Evolutionary conservation across 2,329 filamentous ascomycete genomes (phyloP).

Genomic region (Fusarium sp.): DNA sequence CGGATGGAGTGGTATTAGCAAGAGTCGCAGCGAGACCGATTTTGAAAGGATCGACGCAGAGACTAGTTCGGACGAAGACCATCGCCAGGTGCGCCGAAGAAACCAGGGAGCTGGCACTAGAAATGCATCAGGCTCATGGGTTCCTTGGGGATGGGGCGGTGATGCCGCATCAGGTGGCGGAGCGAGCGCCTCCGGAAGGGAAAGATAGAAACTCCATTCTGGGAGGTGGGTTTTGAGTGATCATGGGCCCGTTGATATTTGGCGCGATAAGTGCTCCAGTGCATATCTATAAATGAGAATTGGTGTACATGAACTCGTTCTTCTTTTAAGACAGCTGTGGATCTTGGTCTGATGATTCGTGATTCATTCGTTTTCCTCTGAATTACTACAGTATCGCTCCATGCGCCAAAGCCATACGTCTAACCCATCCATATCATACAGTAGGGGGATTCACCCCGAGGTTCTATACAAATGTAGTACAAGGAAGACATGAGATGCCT

Average conservation of each 20-base stretch:
- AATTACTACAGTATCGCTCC: conserved; percentile 7
- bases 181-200: conserved; percentile 49
- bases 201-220: conserved; percentile 44
- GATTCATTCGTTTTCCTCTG: neutral
- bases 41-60: conserved; percentile 90
- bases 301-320: conserved; percentile 1
- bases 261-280: neutral
- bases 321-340: neutral
- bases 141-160: conserved; percentile 58
- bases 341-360: neutral
- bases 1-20: conserved; percentile 68
- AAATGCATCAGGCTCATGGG: conserved; percentile 52
- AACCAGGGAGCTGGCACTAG: conserved; percentile 36
- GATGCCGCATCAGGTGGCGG: conserved; percentile 19
- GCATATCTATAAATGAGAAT: conserved; percentile 22
- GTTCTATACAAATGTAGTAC: conserved; percentile 11
- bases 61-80: conserved; percentile 65
- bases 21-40: conserved; percentile 85
- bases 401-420: conserved; percentile 12
- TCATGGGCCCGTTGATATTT: conserved; percentile 32
- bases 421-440: conserved; percentile 28
- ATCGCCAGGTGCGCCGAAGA: conserved; percentile 46
- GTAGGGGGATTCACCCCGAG: neutral
- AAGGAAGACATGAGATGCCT: neutral
- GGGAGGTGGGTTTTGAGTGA: conserved; percentile 38